Percentiles rank a stretch among this genome's conserved stretches.
phyloP scores from a whole-genome alignment of 202 grass and related monocot genomes.

The Zizania palustris region DNA sequence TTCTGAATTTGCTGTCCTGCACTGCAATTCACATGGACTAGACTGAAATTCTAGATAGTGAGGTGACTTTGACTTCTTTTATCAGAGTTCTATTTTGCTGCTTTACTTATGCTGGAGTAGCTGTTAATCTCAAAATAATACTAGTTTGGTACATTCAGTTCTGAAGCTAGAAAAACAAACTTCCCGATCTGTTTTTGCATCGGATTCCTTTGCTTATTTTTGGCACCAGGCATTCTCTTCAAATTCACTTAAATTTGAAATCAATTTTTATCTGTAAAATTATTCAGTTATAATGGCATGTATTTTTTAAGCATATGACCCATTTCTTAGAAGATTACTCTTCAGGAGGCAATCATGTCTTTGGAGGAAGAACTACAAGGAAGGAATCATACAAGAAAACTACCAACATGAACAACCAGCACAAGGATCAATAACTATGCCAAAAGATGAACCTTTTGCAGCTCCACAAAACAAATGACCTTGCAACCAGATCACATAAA shows the following conservation, averaged over 20 bases:
- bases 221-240: not conserved
- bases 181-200: not conserved
- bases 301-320: not conserved
- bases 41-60: not conserved
- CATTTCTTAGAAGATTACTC: conserved; percentile 19
- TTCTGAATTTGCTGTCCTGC: not conserved
- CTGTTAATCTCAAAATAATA: not conserved
- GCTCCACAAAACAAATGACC: not conserved
- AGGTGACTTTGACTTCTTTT: too few species aligned
- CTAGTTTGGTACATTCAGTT: not conserved
- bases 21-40: not conserved
- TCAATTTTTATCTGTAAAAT: not conserved
- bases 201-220: too few species aligned
- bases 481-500: conserved; percentile 10
- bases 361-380: conserved; percentile 26
- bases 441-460: not conserved
- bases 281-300: too few species aligned
- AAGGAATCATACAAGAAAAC: conserved; percentile 3
- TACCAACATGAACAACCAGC: conserved; percentile 25
- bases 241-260: not conserved
- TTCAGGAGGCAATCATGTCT: conserved; percentile 18
- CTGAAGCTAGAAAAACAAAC: not conserved
- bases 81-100: not conserved
- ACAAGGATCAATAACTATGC: conserved; percentile 5
- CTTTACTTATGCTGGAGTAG: not conserved